Conservation (phyloP, 306 rosid species). For the Neltuma alba region DNA sequence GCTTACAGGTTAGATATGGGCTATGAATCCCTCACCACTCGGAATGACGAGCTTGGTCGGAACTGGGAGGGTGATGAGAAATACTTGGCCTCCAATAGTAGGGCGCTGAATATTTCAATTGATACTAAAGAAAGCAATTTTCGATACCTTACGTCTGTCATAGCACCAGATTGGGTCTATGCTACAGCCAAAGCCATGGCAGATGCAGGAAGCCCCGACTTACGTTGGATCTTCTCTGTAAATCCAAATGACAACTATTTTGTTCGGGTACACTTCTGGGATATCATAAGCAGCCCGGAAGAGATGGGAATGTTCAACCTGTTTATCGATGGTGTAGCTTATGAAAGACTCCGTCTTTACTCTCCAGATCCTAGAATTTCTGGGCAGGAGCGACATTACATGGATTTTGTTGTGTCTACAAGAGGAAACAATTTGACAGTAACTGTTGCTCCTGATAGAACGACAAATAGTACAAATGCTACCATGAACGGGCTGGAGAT, state of each 20-base stretch:
- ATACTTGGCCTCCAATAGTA: slow-evolving; percentile 33
- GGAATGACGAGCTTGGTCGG: background rate
- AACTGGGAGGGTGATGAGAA: slow-evolving; percentile 41
- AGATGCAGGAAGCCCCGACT: background rate
- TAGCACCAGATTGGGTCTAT: background rate
- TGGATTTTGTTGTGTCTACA: slow-evolving; percentile 63
- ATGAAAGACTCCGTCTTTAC: slow-evolving; percentile 31
- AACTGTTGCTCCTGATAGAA: slow-evolving; percentile 81
- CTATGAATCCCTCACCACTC: slow-evolving; percentile 40
- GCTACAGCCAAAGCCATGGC: slow-evolving; percentile 53
- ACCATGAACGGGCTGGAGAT: slow-evolving; percentile 84
- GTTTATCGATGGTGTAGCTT: slow-evolving; percentile 53
- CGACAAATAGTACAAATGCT: slow-evolving; percentile 63
- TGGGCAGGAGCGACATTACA: slow-evolving; percentile 41
- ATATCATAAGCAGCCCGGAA: slow-evolving; percentile 67
- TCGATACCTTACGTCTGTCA: background rate
- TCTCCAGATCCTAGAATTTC: background rate
- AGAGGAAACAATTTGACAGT: slow-evolving; percentile 60
- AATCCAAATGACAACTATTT: slow-evolving; percentile 64
- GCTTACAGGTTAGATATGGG: slow-evolving; percentile 62
- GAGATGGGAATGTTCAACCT: slow-evolving; percentile 68
- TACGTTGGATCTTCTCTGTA: slow-evolving; percentile 72
- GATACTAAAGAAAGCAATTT: background rate
- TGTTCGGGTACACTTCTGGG: slow-evolving; percentile 81
- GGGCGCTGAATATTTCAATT: background rate